A percentile compares a stretch with the other conserved stretches of the same genome.
Evolutionary conservation across 768 basidiomycete species (phyloP).

Genomic region (Ramaria sp.): DNA sequence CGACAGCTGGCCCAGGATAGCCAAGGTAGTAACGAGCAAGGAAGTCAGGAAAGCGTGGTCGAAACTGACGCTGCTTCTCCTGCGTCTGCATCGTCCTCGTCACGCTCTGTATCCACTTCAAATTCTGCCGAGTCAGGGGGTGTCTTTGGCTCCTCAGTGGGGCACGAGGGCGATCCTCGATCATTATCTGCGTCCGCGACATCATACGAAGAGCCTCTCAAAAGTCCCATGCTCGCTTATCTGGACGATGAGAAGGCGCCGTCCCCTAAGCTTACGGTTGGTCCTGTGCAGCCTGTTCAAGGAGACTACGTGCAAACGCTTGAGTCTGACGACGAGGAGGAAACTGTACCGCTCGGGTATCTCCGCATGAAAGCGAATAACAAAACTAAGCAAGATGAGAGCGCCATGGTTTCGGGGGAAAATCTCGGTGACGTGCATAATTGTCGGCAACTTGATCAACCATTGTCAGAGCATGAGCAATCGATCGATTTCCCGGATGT

Average conservation of each 20-base stretch:
- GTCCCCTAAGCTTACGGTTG: background rate
- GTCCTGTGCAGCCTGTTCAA: background rate
- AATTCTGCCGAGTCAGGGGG: background rate
- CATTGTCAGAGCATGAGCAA: background rate
- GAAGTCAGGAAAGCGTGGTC: background rate
- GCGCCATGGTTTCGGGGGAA: too few relatives aligned
- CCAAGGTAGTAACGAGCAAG: background rate
- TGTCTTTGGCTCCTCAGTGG: background rate
- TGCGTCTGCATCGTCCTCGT: background rate
- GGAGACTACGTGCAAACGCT: background rate
- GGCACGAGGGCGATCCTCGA: background rate
- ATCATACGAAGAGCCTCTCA: background rate
- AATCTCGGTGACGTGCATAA: too few relatives aligned
- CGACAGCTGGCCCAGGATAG: background rate
- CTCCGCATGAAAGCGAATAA: background rate
- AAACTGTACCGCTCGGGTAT: background rate
- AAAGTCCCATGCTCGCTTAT: background rate
- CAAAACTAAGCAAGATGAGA: too few relatives aligned
- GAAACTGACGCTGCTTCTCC: background rate
- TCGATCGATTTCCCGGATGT: background rate
- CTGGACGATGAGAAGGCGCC: background rate
- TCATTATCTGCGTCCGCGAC: background rate
- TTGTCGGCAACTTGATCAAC: too few relatives aligned
- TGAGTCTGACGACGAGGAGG: background rate
- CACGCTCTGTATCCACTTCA: background rate